Evolutionary conservation across 306 rosid genomes (phyloP).

Genomic region (Luffa aegyptiaca): DNA sequence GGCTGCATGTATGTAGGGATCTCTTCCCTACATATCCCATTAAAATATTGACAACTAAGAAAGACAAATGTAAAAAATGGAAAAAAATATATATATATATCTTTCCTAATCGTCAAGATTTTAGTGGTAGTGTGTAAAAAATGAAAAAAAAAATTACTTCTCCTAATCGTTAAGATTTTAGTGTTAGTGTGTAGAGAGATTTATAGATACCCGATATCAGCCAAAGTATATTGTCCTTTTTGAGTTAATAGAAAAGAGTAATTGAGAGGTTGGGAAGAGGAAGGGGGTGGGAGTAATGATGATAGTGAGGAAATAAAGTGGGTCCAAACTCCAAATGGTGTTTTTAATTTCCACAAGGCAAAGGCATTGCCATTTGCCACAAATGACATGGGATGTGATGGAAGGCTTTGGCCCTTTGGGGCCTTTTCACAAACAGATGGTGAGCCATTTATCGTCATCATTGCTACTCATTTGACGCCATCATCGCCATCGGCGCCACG

Average conservation of each 20-base stretch:
- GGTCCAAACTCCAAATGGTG: not conserved
- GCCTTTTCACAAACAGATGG: not conserved
- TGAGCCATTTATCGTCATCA: constrained; percentile 32
- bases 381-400: not conserved
- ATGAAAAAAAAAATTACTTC: too few species aligned
- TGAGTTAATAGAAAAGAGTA: not conserved
- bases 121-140: too few species aligned
- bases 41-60: too few species aligned
- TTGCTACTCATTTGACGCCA: constrained; percentile 35
- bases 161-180: too few species aligned
- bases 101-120: too few species aligned
- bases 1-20: too few species aligned
- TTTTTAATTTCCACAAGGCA: not conserved
- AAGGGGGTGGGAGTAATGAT: not conserved
- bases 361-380: not conserved
- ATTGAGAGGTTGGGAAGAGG: not conserved
- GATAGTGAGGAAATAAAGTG: not conserved
- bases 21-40: too few species aligned
- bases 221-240: too few species aligned
- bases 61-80: too few species aligned
- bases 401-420: not conserved
- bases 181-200: too few species aligned
- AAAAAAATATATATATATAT: too few species aligned
- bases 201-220: too few species aligned
- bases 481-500: constrained; percentile 50